Base-by-base conservation (phyloP, 2,329 filamentous ascomycete species). In the Immersiporthe knoxdaviesiana region DNA sequence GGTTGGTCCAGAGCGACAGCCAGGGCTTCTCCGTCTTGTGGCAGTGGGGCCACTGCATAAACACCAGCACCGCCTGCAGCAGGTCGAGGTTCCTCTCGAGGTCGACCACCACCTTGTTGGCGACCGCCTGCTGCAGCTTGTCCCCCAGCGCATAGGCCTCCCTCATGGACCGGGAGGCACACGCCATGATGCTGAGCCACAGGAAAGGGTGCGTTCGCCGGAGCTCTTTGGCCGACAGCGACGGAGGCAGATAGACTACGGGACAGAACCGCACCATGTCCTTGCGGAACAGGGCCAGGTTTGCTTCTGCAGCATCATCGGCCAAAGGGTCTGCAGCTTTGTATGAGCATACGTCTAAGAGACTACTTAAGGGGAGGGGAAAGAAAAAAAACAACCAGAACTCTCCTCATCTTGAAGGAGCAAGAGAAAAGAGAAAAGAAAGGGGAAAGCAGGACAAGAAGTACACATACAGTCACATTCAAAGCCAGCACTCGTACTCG, bases 51-150 rank as follows among this genome's bases (percentile, higher is more conserved):
- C 85, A 88, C 41, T 78, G 30, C 82, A 77, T 66, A 77, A 83
- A 65, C 72, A 78, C 71, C 21, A 89, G 73, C 3, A 88, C 69
- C 0, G 85, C 86, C 14, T 85, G 78, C 1, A 89, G 76, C 14
- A 88, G 71, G 71, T 89, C 87, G 52, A 88, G 77, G 62, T 75
- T 82, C 64, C 82, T 81, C 67, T 87, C 84, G n/a, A 80, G 77
- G 12, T 84, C 79, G 16, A 86, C 69, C 8, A 88, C 73, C 35
- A 86, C 76, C 67, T 80, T 81, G n/a, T 81, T 78, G 0, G 83
- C 80, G 18, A 87, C 65, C 35, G 83, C 78, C 59, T 81, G 78
- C 56, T 82, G 82, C 7, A 84, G 76, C 24, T 77, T 79, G 2
- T 80, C 80, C 47, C 78, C 78, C 47, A 85, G 73, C 1, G 76